A percentile compares a stretch with the other conserved stretches of the same genome.
phyloP scores from a whole-genome alignment of 768 basidiomycete species.

The Suillus lakei region DNA sequence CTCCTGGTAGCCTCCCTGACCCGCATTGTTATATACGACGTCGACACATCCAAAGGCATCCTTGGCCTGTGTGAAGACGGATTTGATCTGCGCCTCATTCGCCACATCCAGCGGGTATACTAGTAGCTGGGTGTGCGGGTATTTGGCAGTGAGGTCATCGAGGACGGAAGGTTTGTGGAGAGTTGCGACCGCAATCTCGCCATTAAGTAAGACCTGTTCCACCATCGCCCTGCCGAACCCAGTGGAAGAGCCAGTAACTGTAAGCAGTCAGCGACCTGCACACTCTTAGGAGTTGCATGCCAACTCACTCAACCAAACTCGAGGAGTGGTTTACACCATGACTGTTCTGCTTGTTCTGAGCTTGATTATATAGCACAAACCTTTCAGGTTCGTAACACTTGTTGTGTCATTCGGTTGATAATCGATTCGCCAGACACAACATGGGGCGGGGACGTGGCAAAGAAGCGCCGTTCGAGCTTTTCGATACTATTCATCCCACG shows the following conservation, averaged over 20 bases:
- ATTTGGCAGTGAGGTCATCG: conserved; percentile 18
- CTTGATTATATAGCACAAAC: too few relatives aligned
- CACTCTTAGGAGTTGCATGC: conserved; percentile 16
- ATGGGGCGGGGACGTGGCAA: too few relatives aligned
- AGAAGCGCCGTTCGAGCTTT: too few relatives aligned
- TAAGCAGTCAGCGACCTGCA: neutral
- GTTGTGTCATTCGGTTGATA: too few relatives aligned
- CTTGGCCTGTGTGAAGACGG: conserved; percentile 24
- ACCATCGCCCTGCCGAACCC: conserved; percentile 43
- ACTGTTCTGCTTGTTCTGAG: too few relatives aligned
- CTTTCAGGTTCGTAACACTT: too few relatives aligned
- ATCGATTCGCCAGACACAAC: too few relatives aligned
- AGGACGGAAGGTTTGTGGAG: conserved; percentile 29
- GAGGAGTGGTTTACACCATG: too few relatives aligned
- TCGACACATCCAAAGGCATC: conserved; percentile 36
- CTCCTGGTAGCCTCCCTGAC: conserved; percentile 25
- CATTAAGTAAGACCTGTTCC: conserved; percentile 28
- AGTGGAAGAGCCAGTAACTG: conserved; percentile 44
- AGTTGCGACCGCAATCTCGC: conserved; percentile 34
- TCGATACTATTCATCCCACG: too few relatives aligned
- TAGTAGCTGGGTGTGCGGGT: conserved; percentile 26
- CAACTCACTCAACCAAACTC: neutral
- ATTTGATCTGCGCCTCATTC: conserved; percentile 19
- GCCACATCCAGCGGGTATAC: conserved; percentile 37
- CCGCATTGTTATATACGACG: conserved; percentile 41